A percentile compares a stretch with the other conserved stretches of the same genome.
Conservation (phyloP, 108 stramenopile genomes). For the Pseudonitzschia multistriata region DNA sequence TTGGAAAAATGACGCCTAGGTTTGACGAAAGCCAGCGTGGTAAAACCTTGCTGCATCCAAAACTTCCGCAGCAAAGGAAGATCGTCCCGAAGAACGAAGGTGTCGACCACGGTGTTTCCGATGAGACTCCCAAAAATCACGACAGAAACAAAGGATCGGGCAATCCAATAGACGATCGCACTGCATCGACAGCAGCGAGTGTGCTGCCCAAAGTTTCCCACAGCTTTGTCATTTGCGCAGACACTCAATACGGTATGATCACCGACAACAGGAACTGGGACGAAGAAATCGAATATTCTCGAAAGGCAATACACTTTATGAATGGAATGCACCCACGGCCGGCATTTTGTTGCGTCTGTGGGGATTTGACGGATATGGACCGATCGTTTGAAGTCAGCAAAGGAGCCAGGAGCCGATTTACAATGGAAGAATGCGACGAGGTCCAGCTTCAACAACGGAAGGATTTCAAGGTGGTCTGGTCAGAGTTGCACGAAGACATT, state of each 20-base stretch:
- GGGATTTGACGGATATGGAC: slow-evolving; percentile 72
- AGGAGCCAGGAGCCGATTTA: slow-evolving; percentile 35
- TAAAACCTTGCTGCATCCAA: slow-evolving; percentile 27
- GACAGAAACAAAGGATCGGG: background rate
- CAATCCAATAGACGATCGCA: background rate
- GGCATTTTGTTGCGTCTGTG: slow-evolving; percentile 68
- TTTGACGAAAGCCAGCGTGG: slow-evolving; percentile 10
- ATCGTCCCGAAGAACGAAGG: background rate
- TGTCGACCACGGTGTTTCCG: slow-evolving; percentile 9
- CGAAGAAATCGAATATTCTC: slow-evolving; percentile 57
- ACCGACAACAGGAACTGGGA: slow-evolving; percentile 53
- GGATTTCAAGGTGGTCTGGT: slow-evolving; percentile 57
- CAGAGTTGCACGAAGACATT: slow-evolving; percentile 59
- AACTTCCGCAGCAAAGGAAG: slow-evolving; percentile 15
- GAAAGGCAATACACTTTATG: slow-evolving; percentile 46
- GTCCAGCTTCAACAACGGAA: slow-evolving; percentile 61
- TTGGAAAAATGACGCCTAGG: background rate
- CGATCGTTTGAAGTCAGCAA: slow-evolving; percentile 25
- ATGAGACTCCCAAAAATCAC: background rate
- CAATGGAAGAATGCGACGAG: slow-evolving; percentile 55
- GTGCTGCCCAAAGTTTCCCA: background rate
- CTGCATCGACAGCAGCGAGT: background rate
- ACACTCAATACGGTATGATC: slow-evolving; percentile 66
- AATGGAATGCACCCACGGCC: slow-evolving; percentile 59
- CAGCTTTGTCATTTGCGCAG: slow-evolving; percentile 65